Base-by-base conservation (phyloP, 495 filamentous ascomycete species). In the Xylaria acuta region DNA sequence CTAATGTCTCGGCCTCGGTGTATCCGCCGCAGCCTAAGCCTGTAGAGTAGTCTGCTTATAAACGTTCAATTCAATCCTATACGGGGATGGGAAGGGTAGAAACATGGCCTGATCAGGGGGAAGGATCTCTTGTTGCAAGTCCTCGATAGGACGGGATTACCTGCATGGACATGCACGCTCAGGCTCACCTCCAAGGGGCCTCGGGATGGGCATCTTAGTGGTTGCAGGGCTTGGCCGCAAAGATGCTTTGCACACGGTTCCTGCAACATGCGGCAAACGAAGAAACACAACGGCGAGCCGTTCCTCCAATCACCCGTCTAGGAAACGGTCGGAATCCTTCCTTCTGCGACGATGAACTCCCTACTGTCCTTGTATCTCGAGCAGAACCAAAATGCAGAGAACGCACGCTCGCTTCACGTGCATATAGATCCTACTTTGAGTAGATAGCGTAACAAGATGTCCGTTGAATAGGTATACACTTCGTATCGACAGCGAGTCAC, bases 131-230 rank as follows among this genome's bases (percentile, higher is more conserved):
- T n/a, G 64, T 27, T 38, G 40, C 16, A n/a, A 30, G 32, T 54
- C 47, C 47, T 65, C 63, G 30, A 27, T 12, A 18, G 20, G 47
- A 27, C 47, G 22, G 27, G 22, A 41, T n/a, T n/a, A 45, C 45
- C 64, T 66, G 64, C 64, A 66, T 51, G 64, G 65, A 40, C 25
- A 40, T 67, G 65, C 49, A 67, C 65, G 65, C 65, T 67, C 49
- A 67, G 65, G 36, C 65, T 56, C 65, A 41, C 65, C 18, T 41
- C 49, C 65, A 41, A 53, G 64, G 36, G 11, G n/a, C n/a, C n/a
- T 7, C 7, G 36, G 7, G 36, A 27, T 14, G 34, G 36, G 25
- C 60, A 30, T 56, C 53, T 56, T 32, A 56, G 53, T 56, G 53
- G 43, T 12, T 51, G 30, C 32, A 16, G 32, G 7, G 16, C 43